Evolutionary conservation across 371 early-diverging fungal genomes (phyloP).

Genomic region (Mortierella sp.): DNA sequence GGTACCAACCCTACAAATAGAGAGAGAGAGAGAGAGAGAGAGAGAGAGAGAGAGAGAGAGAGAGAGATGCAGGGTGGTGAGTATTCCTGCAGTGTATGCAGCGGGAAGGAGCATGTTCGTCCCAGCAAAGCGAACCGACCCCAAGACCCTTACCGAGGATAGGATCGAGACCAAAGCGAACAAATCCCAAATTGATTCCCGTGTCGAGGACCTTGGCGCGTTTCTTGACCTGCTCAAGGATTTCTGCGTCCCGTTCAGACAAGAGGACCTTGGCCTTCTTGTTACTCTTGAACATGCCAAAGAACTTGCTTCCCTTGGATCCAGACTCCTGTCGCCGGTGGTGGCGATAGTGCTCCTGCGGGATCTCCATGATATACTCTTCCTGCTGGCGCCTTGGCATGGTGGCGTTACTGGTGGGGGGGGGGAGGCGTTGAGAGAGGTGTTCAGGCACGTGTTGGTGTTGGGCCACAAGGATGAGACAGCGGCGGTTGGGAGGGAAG

Average conservation of each 20-base stretch:
- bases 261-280: slow-evolving; percentile 27
- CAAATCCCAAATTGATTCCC: slow-evolving; percentile 30
- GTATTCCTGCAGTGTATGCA: not conserved
- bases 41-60: not conserved
- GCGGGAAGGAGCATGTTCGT: not conserved
- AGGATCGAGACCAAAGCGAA: slow-evolving; percentile 40
- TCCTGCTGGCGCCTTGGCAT: slow-evolving; percentile 17
- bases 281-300: slow-evolving; percentile 26
- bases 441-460: not conserved
- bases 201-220: slow-evolving; percentile 44
- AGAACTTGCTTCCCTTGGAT: slow-evolving; percentile 14
- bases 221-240: slow-evolving; percentile 31
- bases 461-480: not conserved
- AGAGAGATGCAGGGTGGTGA: not conserved
- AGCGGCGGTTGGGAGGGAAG: slow-evolving; percentile 5
- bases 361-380: slow-evolving; percentile 10
- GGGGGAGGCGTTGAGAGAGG: slow-evolving; percentile 9
- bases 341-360: not conserved
- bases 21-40: not conserved
- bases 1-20: slow-evolving; percentile 39
- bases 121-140: too few relatives aligned
- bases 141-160: slow-evolving; percentile 34
- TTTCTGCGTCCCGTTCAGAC: slow-evolving; percentile 16
- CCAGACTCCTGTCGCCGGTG: not conserved
- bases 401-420: slow-evolving; percentile 7